Base-by-base conservation (phyloP, 257 asterid species). In the Ballota nigra region DNA sequence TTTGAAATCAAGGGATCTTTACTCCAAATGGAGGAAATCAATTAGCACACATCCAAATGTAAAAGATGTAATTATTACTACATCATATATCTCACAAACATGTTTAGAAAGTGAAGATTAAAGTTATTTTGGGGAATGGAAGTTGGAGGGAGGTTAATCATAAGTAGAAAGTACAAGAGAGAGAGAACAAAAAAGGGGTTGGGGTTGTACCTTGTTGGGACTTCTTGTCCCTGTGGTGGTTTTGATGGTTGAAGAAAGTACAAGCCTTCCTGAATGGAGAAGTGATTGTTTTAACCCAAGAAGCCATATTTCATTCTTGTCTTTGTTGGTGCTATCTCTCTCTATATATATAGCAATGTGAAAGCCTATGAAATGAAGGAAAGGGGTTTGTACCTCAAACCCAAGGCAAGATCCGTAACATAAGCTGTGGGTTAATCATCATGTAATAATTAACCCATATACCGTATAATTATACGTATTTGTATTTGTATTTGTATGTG, bases 321-420 rank as follows among this genome's bases (percentile, higher is more conserved):
- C 76, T 26, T 66, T 80, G 65, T 22, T 19, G 45, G 15, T 1
- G 49, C 26, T 62, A 41, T 78, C 70, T 70, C 57, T 61, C 57
- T 36, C 63, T 20, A 45, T 26, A 4, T 8, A 3, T 29, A 16
- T 36, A 40, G 33, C 26, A 7, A 19, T 47, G 36, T 51, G 68
- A 57, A 33, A 57, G 24, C 36, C 10, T n/a, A 0, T 43, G 19
- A 43, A 13, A 43, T 13, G 66, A 22, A 38, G 34, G 63, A 13
- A 19, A 43, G n/a, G 28, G 29, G 7, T 5, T 16, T 80, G 79
- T 64, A 55, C 68, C 63, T 68, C 40, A 0, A 68, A 68, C 29
- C 58, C 79, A 66, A 69, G 82, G 81, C 85, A 80, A 77, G 85
- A 81, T 81, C 85, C 85, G 82, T 41, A 77, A 69, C 82, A 77